Evolutionary conservation across 176 grass and related monocot species (phyloP).

Genomic region (Triticum dicoccoides): DNA sequence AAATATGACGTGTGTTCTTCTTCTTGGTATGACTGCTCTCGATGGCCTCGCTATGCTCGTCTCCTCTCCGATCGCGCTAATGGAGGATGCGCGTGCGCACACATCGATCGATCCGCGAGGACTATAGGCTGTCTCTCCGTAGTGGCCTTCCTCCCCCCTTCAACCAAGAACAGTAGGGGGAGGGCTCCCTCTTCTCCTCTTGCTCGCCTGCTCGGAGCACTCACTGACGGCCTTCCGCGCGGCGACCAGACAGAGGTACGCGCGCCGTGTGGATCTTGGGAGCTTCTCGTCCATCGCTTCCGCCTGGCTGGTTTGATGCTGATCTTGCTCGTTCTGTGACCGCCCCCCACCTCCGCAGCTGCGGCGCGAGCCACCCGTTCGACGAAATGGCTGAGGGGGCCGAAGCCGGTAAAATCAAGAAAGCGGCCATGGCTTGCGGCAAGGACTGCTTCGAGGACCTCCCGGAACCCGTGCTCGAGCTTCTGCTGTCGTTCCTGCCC

Average conservation of each 20-base stretch:
- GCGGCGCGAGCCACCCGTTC: background rate
- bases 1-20: no score
- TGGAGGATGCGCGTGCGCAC: no score
- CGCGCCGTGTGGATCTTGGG: background rate
- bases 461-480: no score
- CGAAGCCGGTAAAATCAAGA: background rate
- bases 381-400: background rate
- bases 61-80: no score
- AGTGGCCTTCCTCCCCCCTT: background rate
- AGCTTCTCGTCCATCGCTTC: background rate
- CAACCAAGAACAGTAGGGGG: background rate
- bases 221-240: background rate
- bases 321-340: background rate
- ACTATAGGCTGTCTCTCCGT: no score
- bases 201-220: background rate
- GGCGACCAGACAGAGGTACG: background rate
- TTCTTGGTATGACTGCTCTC: no score
- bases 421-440: background rate
- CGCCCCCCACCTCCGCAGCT: background rate
- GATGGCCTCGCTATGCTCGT: no score
- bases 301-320: background rate
- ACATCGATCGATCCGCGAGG: no score
- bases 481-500: no score
- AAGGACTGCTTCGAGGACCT: no score
- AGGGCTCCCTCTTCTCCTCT: background rate